A percentile compares a stretch with the other conserved stretches of the same genome.
Evolutionary conservation across 768 basidiomycete species (phyloP).

Genomic region (Leccinum variicolor): DNA sequence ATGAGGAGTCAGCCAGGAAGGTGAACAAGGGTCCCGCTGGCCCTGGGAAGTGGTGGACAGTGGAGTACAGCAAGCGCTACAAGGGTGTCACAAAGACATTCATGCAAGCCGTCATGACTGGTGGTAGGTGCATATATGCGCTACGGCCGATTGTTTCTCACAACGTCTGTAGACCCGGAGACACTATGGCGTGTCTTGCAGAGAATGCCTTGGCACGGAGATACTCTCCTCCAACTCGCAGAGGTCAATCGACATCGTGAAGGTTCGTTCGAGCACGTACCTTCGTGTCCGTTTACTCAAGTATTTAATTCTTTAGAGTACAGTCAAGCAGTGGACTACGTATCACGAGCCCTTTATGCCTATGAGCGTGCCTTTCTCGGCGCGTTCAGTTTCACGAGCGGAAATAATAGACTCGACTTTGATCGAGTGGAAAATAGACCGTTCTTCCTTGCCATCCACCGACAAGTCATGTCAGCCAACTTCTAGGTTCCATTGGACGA

Average conservation of each 20-base stretch:
- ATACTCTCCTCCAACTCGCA: conserved; percentile 55
- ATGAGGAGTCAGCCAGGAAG: conserved; percentile 51
- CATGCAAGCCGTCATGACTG: conserved; percentile 74
- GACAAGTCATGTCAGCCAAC: conserved; percentile 67
- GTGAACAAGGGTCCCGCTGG: conserved; percentile 36
- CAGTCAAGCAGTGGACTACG: conserved; percentile 77
- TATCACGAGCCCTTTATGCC: conserved; percentile 91
- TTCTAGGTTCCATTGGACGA: neutral
- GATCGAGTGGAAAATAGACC: conserved; percentile 88
- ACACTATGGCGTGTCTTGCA: conserved; percentile 74
- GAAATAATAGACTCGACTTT: conserved; percentile 84
- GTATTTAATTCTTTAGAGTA: conserved; percentile 52
- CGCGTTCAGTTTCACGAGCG: conserved; percentile 79
- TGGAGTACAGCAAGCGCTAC: conserved; percentile 83
- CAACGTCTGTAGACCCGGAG: conserved; percentile 58
- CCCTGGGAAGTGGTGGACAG: conserved; percentile 85
- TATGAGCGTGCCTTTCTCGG: conserved; percentile 91
- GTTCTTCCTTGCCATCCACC: conserved; percentile 85
- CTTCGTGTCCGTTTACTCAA: neutral
- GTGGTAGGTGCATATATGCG: conserved; percentile 50
- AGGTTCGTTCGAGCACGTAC: conserved; percentile 44
- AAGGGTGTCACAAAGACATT: conserved; percentile 78
- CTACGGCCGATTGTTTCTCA: neutral
- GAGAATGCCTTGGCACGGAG: conserved; percentile 86
- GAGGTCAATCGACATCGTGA: conserved; percentile 64